These are phyloP conservation scores for Vaccinium darrowii DNA, from an alignment of 148 eudicot genomes.

Conservation along the genomic window DNA sequence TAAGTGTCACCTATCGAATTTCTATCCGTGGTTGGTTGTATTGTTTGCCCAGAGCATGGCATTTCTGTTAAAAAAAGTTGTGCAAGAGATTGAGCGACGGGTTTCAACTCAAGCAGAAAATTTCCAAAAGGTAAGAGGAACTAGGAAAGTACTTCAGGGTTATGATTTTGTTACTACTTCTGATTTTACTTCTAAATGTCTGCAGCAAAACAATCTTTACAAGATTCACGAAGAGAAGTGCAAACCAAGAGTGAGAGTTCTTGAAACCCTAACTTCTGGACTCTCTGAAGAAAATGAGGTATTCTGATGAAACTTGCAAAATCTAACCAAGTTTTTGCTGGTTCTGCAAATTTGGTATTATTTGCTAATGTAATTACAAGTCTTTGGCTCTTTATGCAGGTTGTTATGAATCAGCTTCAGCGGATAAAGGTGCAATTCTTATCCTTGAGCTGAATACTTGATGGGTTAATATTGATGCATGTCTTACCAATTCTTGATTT, in stretches of 20 bases:
- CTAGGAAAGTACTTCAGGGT: conserved; percentile 12
- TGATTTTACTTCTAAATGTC: conserved; percentile 12
- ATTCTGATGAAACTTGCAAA: conserved; percentile 16
- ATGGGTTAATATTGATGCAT: conserved; percentile 13
- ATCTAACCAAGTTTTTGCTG: not conserved
- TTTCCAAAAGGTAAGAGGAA: conserved; percentile 52
- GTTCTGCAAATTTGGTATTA: not conserved
- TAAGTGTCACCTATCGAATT: conserved; percentile 8
- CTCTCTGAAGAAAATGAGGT: conserved; percentile 89
- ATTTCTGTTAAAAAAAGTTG: conserved; percentile 64
- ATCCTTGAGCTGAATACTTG: conserved; percentile 15
- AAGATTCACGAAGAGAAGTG: conserved; percentile 81
- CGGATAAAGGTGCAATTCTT: conserved; percentile 60
- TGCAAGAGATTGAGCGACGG: conserved; percentile 85
- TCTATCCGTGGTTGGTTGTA: conserved; percentile 16
- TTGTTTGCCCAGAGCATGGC: conserved; percentile 60
- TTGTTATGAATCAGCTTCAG: conserved; percentile 70
- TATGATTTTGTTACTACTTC: conserved; percentile 5
- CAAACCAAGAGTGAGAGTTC: conserved; percentile 63
- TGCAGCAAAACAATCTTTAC: conserved; percentile 74
- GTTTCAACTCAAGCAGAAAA: conserved; percentile 63
- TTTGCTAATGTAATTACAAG: conserved; percentile 9
- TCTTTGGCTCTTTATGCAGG: conserved; percentile 38
- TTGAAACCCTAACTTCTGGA: conserved; percentile 83
- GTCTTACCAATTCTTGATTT: conserved; percentile 2